These are phyloP conservation scores for Metroxylon sagu DNA, from an alignment of 176 grass and related monocot species.

Conservation along the genomic window DNA sequence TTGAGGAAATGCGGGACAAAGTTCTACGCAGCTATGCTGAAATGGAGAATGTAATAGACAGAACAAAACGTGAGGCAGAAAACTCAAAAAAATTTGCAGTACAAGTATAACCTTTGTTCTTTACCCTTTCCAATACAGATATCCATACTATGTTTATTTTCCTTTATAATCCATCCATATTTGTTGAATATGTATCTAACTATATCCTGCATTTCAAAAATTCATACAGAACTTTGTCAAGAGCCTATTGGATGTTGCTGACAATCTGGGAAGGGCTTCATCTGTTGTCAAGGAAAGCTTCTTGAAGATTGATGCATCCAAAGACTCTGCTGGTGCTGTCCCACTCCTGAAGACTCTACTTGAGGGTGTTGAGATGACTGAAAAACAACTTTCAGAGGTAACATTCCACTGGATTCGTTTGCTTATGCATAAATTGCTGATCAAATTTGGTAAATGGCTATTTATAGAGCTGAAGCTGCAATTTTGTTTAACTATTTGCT, in stretches of 20 bases:
- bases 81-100: conserved; percentile 64
- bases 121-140: not conserved
- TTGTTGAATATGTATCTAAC: too few species aligned
- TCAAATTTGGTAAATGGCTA: too few species aligned
- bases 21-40: conserved; percentile 66
- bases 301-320: conserved; percentile 46
- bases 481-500: too few species aligned
- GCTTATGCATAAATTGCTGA: too few species aligned
- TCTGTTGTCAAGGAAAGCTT: conserved; percentile 66
- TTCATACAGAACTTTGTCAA: conserved; percentile 47
- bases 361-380: conserved; percentile 68
- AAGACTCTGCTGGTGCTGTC: conserved; percentile 62
- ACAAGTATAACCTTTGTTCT: conserved; percentile 28
- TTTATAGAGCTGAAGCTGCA: too few species aligned
- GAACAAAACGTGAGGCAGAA: conserved; percentile 64
- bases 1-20: conserved; percentile 59
- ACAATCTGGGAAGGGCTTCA: conserved; percentile 51
- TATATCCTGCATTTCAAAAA: too few species aligned
- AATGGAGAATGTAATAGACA: conserved; percentile 58
- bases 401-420: not conserved
- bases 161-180: too few species aligned
- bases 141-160: too few species aligned
- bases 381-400: conserved; percentile 73
- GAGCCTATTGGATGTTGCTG: conserved; percentile 63
- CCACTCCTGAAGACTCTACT: conserved; percentile 50